Evolutionary conservation across 495 filamentous ascomycete species (phyloP), one percentile per base, ranked within the genome.

Genomic region (Tuber borchii): DNA sequence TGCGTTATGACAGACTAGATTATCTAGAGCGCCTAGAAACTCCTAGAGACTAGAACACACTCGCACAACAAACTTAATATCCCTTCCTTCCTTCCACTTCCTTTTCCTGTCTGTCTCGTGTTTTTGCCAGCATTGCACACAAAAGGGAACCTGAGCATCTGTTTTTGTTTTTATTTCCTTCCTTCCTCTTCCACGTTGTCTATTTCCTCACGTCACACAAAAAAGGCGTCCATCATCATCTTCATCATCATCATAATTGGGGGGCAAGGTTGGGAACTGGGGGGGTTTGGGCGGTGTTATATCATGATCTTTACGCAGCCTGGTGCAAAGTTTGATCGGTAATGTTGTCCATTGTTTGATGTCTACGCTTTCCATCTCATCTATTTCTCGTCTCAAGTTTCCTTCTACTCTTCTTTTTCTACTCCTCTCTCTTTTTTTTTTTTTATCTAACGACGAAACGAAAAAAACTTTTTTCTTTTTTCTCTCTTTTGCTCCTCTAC

Each of bases 261-360:
- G 56, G 56, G 56, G 56, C 56, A 34, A 34, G 56, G 56, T 65
- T 26, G 26, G 56, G 26, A 65, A 34, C 26, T 65, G 12, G 56
- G 56, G 56, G 45, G 56, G 56, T 31, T 65, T 65, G 56, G 56
- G 56, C 56, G 56, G 56, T 65, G 56, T 65, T 65, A 65, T 34
- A 65, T 74, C 69, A 56, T 71, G 79, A 81, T 81, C 78, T 80
- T 81, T 71, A 76, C 74, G 74, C 77, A 76, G 78, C 78, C 78
- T 80, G 78, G 78, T 76, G 78, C 79, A 80, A 80, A 75, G 74
- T 81, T 80, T 72, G 78, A 78, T 80, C 71, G 79, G 78, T 79
- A 79, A 79, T 79, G 78, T 65, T 80, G 72, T 81, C 69, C 79
- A 72, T 72, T 72, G 26, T 43, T 44, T 48, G 26, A 65, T 65